A percentile compares a stretch with the other conserved stretches of the same genome.
These are phyloP conservation scores for Apiospora kogelbergensis DNA, from an alignment of 2,329 filamentous ascomycete genomes.

Conservation along the genomic window DNA sequence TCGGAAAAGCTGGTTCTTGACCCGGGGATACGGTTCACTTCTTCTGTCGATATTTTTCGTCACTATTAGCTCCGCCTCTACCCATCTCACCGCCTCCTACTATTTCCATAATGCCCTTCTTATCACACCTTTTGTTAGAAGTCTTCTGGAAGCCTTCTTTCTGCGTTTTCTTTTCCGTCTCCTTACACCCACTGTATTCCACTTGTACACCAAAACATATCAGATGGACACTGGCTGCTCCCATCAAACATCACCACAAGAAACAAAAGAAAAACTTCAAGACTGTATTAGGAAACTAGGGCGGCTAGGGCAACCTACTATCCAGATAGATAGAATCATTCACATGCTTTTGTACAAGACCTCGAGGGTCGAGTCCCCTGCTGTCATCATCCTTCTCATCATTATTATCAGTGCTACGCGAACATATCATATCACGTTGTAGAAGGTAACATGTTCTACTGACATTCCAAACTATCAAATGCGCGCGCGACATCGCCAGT, in stretches of 20 bases:
- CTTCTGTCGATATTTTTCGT: slow-evolving; percentile 13
- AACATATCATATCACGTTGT: background rate
- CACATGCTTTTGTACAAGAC: background rate
- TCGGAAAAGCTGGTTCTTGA: background rate
- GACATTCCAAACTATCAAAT: background rate
- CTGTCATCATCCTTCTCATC: background rate
- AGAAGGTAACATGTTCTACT: background rate
- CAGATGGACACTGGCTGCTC: background rate
- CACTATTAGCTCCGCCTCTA: slow-evolving; percentile 8
- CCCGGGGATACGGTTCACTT: slow-evolving; percentile 12
- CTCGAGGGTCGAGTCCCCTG: background rate
- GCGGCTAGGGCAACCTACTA: slow-evolving; percentile 4
- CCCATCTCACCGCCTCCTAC: slow-evolving; percentile 17
- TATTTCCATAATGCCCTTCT: slow-evolving; percentile 1
- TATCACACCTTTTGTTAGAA: background rate
- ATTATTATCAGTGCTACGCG: background rate
- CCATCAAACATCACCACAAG: background rate
- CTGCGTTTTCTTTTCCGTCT: background rate
- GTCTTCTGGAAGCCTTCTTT: background rate
- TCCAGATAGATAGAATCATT: background rate
- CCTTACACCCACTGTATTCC: background rate
- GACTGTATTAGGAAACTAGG: background rate
- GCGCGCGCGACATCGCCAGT: background rate
- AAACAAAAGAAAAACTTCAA: background rate
- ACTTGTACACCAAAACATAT: background rate